Percentiles rank a stretch among this genome's conserved stretches.
phyloP scores from a whole-genome alignment of 148 eudicot species.

The Heliamphora exappendiculata region DNA sequence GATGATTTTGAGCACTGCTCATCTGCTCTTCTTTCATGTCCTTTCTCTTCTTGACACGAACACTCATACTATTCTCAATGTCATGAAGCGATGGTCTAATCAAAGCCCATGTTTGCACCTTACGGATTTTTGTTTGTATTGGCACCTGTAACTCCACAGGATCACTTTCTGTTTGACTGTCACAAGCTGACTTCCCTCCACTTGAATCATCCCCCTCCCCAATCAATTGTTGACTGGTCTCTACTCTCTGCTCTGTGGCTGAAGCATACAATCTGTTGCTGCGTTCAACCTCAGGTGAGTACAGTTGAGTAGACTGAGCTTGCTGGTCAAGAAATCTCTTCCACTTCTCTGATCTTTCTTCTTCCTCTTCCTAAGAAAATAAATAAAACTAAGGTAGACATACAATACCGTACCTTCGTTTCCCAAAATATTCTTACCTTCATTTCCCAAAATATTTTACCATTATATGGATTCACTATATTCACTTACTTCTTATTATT shows the following conservation, averaged over 20 bases:
- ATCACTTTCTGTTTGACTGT: constrained; percentile 25
- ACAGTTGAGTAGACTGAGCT: constrained; percentile 28
- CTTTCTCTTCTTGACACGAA: constrained; percentile 38
- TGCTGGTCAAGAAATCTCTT: constrained; percentile 63
- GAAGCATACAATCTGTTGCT: constrained; percentile 21
- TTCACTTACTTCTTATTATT: not conserved
- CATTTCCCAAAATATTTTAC: not conserved
- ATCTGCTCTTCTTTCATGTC: constrained; percentile 21
- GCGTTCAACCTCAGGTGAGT: constrained; percentile 21
- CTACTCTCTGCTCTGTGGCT: constrained; percentile 11
- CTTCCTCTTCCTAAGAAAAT: constrained; percentile 69
- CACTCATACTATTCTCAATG: constrained; percentile 56
- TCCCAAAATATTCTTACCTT: not conserved
- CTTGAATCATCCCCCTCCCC: constrained; percentile 37
- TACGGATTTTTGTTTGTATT: constrained; percentile 25
- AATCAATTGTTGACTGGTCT: constrained; percentile 18
- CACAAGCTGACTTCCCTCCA: constrained; percentile 27
- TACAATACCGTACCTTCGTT: not conserved
- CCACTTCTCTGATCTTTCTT: constrained; percentile 79
- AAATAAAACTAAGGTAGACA: not conserved
- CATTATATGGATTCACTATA: not conserved
- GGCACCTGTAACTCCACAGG: constrained; percentile 20
- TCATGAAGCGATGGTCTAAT: constrained; percentile 45
- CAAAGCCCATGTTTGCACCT: constrained; percentile 54
- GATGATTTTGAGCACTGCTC: constrained; percentile 17